Base-by-base conservation (phyloP, 305 asterid species). In the Fraxinus paxiana region DNA sequence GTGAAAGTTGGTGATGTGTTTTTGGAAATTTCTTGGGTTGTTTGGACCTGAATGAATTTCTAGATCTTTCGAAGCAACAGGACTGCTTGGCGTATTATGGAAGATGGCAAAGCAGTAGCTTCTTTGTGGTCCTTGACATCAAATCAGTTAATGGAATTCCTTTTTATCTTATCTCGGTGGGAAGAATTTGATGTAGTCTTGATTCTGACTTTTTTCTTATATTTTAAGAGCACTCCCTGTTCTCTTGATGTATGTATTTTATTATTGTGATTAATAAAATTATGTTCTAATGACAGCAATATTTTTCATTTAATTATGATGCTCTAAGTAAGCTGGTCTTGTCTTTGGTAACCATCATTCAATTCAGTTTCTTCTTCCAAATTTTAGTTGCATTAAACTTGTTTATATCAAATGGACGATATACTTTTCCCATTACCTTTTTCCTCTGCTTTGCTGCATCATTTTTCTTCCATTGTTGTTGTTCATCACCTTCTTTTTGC, bases 381-480 rank as follows among this genome's bases (percentile, higher is more conserved):
- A 3, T 18, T 20, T 59, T 59, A 18, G 69, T 59, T 18, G 13
- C 69, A 59, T 15, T 48, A 15, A 48, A 46, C 56, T 20, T 43
- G 61, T 33, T 76, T 43, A 33, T 67, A 69, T 80, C 37, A 30
- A 41, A 8, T 73, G 2, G 20, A 48, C n/a, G 61, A 75, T 15
- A 35, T 33, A 12, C 38, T 22, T 77, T 43, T 41, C 71, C 24
- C 31, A 26, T 59, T 76, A 72, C 18, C 34, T 41, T 65, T 4
- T 59, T 43, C 26, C 72, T 81, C 78, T 13, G 78, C 78, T 43
- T 70, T 22, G 73, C 78, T 81, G 79, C 15, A 5, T 30, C 12
- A 9, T 18, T 6, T 46, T 76, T 51, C 41, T 51, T 28, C 71
- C 13, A 51, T 48, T 48, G 20, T 48, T 30, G 24, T 69, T 61